phyloP scores from a whole-genome alignment of 371 early-diverging fungal species.

The Parasitella parasitica region DNA sequence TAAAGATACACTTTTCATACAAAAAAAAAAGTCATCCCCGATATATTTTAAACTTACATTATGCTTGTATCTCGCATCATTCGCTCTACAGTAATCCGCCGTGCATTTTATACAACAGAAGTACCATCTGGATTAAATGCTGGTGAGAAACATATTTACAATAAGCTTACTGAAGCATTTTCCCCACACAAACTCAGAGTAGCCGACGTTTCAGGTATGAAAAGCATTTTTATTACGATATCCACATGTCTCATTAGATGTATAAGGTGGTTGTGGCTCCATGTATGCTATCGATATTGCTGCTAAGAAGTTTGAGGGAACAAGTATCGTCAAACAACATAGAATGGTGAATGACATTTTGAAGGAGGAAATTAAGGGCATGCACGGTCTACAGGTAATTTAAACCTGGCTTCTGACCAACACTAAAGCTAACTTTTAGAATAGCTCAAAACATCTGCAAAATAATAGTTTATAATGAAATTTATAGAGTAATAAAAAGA shows the following conservation, averaged over 20 bases:
- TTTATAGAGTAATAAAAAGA: neutral
- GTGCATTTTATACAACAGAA: slow-evolving; percentile 29
- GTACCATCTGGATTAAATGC: slow-evolving; percentile 34
- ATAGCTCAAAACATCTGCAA: slow-evolving; percentile 2
- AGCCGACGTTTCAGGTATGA: slow-evolving; percentile 78
- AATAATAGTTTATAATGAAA: neutral
- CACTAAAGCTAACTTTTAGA: neutral
- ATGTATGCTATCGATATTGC: slow-evolving; percentile 91
- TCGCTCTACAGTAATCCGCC: slow-evolving; percentile 13
- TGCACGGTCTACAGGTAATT: slow-evolving; percentile 85
- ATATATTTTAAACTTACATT: neutral
- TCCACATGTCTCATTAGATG: neutral
- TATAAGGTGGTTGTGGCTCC: slow-evolving; percentile 89
- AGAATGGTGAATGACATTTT: slow-evolving; percentile 84
- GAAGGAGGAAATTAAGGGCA: slow-evolving; percentile 86
- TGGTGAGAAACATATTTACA: slow-evolving; percentile 74
- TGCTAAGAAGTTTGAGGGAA: slow-evolving; percentile 72
- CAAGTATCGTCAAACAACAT: slow-evolving; percentile 84
- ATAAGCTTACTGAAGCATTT: slow-evolving; percentile 70
- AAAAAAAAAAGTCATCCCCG: too few relatives aligned
- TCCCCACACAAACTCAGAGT: slow-evolving; percentile 74
- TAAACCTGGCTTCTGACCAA: neutral
- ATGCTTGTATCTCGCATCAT: slow-evolving; percentile 17
- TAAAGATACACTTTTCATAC: too few relatives aligned
- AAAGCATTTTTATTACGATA: neutral